These are phyloP conservation scores for Leccinum truebloodii DNA, from an alignment of 768 basidiomycete genomes.

Conservation along the genomic window DNA sequence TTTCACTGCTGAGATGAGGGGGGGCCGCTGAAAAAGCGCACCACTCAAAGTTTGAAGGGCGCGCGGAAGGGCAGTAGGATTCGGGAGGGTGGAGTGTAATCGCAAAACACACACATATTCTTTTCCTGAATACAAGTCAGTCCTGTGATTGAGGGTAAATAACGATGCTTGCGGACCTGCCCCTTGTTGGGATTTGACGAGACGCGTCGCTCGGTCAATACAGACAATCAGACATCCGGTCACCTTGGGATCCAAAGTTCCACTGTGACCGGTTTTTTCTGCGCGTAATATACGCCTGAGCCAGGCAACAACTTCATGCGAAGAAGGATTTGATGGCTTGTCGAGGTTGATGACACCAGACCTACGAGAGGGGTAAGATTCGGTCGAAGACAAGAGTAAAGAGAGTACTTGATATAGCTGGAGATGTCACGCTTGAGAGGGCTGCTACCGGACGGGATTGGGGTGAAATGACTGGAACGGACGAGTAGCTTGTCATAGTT, in stretches of 20 bases:
- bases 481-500: constrained; percentile 97
- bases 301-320: constrained; percentile 99
- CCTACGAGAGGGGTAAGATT: constrained; percentile 42
- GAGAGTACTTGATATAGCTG: constrained; percentile 82
- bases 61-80: constrained; percentile 84
- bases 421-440: constrained; percentile 94
- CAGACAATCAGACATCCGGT: constrained; percentile 99
- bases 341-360: constrained; percentile 99
- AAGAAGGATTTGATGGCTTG: constrained; percentile 98
- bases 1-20: constrained; percentile 98
- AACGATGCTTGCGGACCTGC: constrained; percentile 62
- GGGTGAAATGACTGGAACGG: constrained; percentile 96
- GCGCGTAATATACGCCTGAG: constrained; percentile 93
- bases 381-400: background rate
- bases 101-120: constrained; percentile 98
- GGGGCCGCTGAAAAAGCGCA: constrained; percentile 98
- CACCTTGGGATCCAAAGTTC: constrained; percentile 98
- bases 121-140: constrained; percentile 59
- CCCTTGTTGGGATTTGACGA: constrained; percentile 98
- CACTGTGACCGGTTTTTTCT: constrained; percentile 98
- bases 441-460: constrained; percentile 90
- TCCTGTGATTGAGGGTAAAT: background rate
- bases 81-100: constrained; percentile 79
- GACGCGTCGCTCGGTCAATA: constrained; percentile 95
- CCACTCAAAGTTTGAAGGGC: constrained; percentile 96